Base-by-base conservation (phyloP, 78 protist species). In the Dictyostelium brefeldianum region DNA sequence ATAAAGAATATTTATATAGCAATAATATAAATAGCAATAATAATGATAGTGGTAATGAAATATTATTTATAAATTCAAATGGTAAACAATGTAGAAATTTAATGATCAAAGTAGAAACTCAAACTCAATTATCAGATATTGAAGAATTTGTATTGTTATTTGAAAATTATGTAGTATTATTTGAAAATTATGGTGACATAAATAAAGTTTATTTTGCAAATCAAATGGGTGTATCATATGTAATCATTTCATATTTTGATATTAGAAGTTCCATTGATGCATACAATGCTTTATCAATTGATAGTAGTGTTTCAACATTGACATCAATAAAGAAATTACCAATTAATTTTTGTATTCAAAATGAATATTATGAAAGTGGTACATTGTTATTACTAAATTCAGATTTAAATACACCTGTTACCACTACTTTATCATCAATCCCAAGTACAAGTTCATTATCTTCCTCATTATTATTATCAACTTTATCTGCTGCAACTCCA, bases 401-500 rank as follows among this genome's bases (percentile, higher is more conserved):
- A 53, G 36, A 80, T 25, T 48, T 96, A 43, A 81, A 91, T 20
- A 80, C 78, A 17, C 2, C 48, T 6, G 78, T 80, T 25, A 89
- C 18, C 90, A 78, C 82, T 89, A 81, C 71, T 53, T 67, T 29
- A 69, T 91, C 3, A 90, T 48, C 3, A 91, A 36, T 36, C 43
- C 2, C 2, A 36, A 36, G 43, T 36, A 36, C 43, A 36, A 36
- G 43, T 36, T 97, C 5, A 62, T 97, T 6, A 97, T 97, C 3
- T 83, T 95, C 20, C 90, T 97, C 77, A 97, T 36, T 36, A 97
- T 80, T 41, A 95, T 22, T 92, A 91, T 43, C 83, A 36, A 36
- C 43, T 36, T 36, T 36, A 36, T 36, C 43, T 3, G 43, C 43
- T 3, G 43, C 43, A 36, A 93, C 0, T 9, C 36, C 53, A 75